Base-by-base conservation (phyloP, 2,329 filamentous ascomycete species). In the Penicillium digitatum region DNA sequence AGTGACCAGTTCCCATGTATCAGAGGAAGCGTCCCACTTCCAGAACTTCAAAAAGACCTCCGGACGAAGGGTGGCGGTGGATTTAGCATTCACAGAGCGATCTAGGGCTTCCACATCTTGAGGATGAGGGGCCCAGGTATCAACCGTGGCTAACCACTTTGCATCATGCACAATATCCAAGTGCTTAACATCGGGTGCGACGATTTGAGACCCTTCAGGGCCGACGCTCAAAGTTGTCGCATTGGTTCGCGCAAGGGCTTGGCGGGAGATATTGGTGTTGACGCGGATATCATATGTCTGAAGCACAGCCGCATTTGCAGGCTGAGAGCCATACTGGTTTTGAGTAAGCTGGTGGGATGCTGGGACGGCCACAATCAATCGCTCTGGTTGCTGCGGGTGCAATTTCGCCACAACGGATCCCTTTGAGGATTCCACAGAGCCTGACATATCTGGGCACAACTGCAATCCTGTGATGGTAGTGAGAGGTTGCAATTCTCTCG, bases 21-120 rank as follows among this genome's bases (percentile, higher is more conserved):
- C 82, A 68, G 67, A 78, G 68, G 66, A 79, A 66, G 65, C 78
- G 68, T 74, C 83, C 84, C 74, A 88, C 73, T 71, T 86, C 94
- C 94, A 99, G 70, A 99, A 94, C 69, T 96, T 96, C 47, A 99
- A 79, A 66, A 88, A 89, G 0, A 91, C 83, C 69, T 97, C 93
- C 9, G 58, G 40, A 81, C 53, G 62, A 29, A 47, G 37, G 8
- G 48, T 31, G 26, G 49, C 39, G 2, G 81, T 58, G 78, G 80
- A 58, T 58, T 67, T 73, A 72, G 38, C 55, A 37, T 60, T 62
- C 31, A 38, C 43, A 44, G 48, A 44, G 14, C 71, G 65, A 48
- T 78, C 72, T 27, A 88, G 71, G 53, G 81, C 81, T 37, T 83
- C 80, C 14, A 89, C 74, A 67, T 96, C 91, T 56, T 82, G 78